Evolutionary conservation across 202 grass and related monocot species (phyloP).

Genomic region (Miscanthus sacchariflorus): DNA sequence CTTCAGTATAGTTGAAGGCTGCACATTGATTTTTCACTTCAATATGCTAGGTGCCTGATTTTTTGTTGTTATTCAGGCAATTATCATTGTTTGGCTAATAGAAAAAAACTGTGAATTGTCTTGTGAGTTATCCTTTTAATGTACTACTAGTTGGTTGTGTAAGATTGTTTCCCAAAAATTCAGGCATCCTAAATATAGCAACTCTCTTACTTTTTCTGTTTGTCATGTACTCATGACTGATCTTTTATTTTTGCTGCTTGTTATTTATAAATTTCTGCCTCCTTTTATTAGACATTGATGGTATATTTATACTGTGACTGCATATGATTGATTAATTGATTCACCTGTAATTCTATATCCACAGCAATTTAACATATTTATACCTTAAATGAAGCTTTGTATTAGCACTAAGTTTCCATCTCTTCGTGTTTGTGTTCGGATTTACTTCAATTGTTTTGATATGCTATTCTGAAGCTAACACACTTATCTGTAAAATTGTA

Average conservation of each 20-base stretch:
- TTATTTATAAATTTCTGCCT: neutral
- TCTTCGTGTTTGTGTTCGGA: neutral
- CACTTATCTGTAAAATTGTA: constrained; percentile 24
- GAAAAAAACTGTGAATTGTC: neutral
- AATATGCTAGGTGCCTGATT: neutral
- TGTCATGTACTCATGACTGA: constrained; percentile 29
- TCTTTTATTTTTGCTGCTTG: constrained; percentile 1
- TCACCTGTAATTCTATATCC: neutral
- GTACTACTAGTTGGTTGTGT: neutral
- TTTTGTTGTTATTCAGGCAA: neutral
- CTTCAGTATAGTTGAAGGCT: neutral
- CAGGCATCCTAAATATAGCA: neutral
- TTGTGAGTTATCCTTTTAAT: neutral
- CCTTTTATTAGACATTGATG: neutral
- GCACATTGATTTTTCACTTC: neutral
- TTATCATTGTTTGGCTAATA: neutral
- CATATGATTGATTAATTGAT: neutral
- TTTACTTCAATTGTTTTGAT: constrained; percentile 17
- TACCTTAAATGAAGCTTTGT: neutral
- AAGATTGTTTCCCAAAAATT: neutral
- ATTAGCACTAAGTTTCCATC: constrained; percentile 15
- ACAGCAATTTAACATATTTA: neutral
- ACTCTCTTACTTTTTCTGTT: neutral
- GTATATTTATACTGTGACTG: neutral
- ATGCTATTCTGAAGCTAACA: constrained; percentile 42